phyloP scores from a whole-genome alignment of 2,329 filamentous ascomycete species.

The Exophiala viscosa region DNA sequence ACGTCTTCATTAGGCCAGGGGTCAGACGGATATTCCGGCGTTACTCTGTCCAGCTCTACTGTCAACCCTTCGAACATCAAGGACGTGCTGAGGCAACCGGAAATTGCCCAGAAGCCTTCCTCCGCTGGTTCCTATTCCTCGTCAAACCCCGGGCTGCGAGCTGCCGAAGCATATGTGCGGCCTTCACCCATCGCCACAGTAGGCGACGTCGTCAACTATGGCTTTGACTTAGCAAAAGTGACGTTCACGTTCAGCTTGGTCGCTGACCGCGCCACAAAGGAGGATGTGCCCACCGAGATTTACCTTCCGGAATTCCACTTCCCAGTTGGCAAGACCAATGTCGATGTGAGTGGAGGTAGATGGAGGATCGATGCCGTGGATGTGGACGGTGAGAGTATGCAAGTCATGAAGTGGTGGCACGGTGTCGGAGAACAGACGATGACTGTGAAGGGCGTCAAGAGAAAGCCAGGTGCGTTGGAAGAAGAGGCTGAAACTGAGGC shows the following conservation, averaged over 20 bases:
- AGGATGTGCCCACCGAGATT: slow-evolving; percentile 71
- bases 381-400: slow-evolving; percentile 64
- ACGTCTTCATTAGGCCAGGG: slow-evolving; percentile 35
- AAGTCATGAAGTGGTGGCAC: slow-evolving; percentile 91
- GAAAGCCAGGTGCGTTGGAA: slow-evolving; percentile 44
- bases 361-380: slow-evolving; percentile 80
- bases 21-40: slow-evolving; percentile 53
- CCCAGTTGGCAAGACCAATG: slow-evolving; percentile 65
- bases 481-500: slow-evolving; percentile 32
- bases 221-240: slow-evolving; percentile 78
- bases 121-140: neutral
- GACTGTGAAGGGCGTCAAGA: slow-evolving; percentile 68
- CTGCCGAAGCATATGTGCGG: slow-evolving; percentile 87
- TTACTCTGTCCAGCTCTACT: slow-evolving; percentile 44
- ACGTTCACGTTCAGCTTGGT: slow-evolving; percentile 69
- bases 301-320: slow-evolving; percentile 93
- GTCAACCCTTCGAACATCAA: slow-evolving; percentile 75
- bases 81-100: slow-evolving; percentile 57
- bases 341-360: slow-evolving; percentile 79
- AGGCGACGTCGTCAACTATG: slow-evolving; percentile 66
- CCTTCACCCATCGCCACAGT: slow-evolving; percentile 74
- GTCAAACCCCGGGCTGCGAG: slow-evolving; percentile 67
- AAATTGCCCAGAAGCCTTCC: slow-evolving; percentile 55
- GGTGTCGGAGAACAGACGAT: slow-evolving; percentile 77
- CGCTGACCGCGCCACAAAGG: slow-evolving; percentile 56